Evolutionary conservation across 1,284 basidiomycete genomes (phyloP).

Genomic region (Rhodotorula mucilaginosa): DNA sequence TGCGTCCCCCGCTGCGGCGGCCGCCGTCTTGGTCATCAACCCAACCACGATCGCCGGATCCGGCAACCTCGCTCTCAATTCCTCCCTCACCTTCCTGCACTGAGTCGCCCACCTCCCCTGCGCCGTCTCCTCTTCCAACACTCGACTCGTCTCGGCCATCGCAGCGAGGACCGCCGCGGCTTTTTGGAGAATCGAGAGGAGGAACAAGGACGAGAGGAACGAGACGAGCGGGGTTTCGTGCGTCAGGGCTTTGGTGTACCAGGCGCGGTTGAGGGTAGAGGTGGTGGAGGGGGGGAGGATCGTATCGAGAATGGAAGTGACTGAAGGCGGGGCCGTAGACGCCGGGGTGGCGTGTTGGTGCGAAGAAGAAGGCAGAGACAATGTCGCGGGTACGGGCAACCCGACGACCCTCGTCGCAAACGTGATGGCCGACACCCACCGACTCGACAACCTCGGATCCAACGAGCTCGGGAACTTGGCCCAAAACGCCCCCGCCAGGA

Average conservation of each 20-base stretch:
- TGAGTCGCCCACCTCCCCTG: slow-evolving; percentile 19
- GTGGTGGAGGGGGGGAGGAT: slow-evolving; percentile 44
- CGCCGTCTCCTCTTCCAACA: not conserved
- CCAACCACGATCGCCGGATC: slow-evolving; percentile 37
- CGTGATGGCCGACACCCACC: slow-evolving; percentile 42
- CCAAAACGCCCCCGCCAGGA: slow-evolving; percentile 39
- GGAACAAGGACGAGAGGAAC: slow-evolving; percentile 38
- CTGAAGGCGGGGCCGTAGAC: slow-evolving; percentile 48
- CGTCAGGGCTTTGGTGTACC: slow-evolving; percentile 40
- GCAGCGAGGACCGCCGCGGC: slow-evolving; percentile 21
- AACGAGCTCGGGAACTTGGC: slow-evolving; percentile 35
- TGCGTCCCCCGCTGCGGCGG: slow-evolving; percentile 9
- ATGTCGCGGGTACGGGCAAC: slow-evolving; percentile 48
- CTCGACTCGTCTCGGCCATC: slow-evolving; percentile 16
- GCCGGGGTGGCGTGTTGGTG: slow-evolving; percentile 54
- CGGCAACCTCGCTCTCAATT: slow-evolving; percentile 27
- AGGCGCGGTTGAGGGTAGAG: slow-evolving; percentile 23
- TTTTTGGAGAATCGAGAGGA: slow-evolving; percentile 39
- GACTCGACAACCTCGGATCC: slow-evolving; percentile 35
- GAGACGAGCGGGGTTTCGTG: slow-evolving; percentile 40
- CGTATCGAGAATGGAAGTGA: slow-evolving; percentile 59
- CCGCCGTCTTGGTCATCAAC: slow-evolving; percentile 30
- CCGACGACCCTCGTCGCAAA: slow-evolving; percentile 38
- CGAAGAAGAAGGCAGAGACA: slow-evolving; percentile 43
- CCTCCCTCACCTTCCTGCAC: slow-evolving; percentile 22